Evolutionary conservation across 176 grass and related monocot species (phyloP).

Genomic region (Puccinellia tenuiflora): DNA sequence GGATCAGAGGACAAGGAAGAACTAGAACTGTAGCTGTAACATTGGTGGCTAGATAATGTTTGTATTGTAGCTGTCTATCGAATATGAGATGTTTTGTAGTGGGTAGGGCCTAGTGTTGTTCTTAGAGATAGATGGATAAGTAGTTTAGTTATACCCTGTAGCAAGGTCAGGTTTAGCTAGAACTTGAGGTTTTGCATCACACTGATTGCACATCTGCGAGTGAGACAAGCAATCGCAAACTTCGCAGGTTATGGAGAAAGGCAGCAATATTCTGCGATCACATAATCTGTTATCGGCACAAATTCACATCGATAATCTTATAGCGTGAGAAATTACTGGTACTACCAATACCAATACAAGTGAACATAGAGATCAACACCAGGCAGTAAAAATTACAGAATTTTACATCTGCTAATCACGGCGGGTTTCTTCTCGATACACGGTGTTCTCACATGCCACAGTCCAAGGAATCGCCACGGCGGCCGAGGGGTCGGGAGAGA

Average conservation of each 20-base stretch:
- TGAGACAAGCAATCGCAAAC: background rate
- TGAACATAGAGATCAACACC: background rate
- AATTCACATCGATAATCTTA: background rate
- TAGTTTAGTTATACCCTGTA: background rate
- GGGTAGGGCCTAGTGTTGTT: background rate
- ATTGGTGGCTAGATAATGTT: background rate
- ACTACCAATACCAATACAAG: background rate
- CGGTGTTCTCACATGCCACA: background rate
- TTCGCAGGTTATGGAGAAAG: background rate
- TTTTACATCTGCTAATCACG: background rate
- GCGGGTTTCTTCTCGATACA: background rate
- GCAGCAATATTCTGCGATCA: background rate
- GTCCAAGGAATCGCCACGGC: background rate
- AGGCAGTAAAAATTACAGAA: background rate
- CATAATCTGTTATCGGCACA: background rate
- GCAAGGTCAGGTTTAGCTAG: background rate
- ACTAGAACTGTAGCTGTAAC: background rate
- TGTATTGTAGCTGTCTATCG: background rate
- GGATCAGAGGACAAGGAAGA: constrained; percentile 23
- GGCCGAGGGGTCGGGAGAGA: background rate
- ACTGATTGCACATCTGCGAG: background rate
- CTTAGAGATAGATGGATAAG: background rate
- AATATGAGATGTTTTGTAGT: background rate
- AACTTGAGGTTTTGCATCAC: background rate
- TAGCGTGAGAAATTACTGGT: background rate